Evolutionary conservation across 169 alveolate species (phyloP).

Genomic region (Miamiensis avidus): DNA sequence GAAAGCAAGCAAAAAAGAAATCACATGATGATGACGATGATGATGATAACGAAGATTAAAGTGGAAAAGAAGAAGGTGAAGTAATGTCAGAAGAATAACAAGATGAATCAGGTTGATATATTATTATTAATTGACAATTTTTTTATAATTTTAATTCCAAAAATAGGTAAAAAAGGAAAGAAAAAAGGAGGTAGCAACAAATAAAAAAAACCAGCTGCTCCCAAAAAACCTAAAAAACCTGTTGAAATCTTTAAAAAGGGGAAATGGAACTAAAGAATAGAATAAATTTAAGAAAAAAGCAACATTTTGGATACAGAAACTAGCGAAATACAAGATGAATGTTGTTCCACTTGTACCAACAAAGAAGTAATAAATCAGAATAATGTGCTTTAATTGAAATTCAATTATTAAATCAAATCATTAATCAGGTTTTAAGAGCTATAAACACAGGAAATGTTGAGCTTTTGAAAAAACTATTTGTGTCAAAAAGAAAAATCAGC

Average conservation of each 20-base stretch:
- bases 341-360: background rate
- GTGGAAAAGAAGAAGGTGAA: too few species aligned
- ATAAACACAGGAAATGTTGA: slow-evolving; percentile 14
- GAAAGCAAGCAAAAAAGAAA: too few species aligned
- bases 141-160: too few species aligned
- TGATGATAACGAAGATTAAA: too few species aligned
- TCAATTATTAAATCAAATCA: too few species aligned
- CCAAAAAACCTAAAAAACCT: background rate
- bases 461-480: slow-evolving; percentile 12
- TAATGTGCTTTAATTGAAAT: too few species aligned
- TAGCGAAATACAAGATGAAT: background rate
- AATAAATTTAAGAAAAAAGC: background rate
- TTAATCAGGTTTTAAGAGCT: slow-evolving; percentile 31
- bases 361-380: background rate
- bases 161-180: background rate
- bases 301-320: background rate
- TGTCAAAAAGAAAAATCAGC: background rate
- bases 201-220: too few species aligned
- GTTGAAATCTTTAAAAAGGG: background rate
- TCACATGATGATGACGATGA: too few species aligned
- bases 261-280: background rate
- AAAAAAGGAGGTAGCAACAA: too few species aligned
- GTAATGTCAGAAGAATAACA: too few species aligned
- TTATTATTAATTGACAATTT: background rate
- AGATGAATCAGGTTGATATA: too few species aligned